phyloP scores from a whole-genome alignment of 805 yeast genomes.

The Saccharomycopsis malanga region DNA sequence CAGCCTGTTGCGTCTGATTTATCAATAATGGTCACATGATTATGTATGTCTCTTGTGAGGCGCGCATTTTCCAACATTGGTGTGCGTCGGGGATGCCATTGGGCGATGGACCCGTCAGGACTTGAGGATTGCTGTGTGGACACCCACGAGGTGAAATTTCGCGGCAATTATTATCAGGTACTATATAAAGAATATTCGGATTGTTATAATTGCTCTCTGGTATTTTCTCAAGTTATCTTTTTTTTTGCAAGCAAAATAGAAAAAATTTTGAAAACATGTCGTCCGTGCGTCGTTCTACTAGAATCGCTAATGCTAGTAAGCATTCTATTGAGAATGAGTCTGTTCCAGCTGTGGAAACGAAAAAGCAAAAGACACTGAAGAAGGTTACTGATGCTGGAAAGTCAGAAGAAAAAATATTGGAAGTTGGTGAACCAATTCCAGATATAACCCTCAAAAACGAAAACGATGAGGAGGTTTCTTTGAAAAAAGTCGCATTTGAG shows the following conservation, averaged over 20 bases:
- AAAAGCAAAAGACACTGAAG: slow-evolving; percentile 1
- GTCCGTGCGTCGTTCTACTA: slow-evolving; percentile 17
- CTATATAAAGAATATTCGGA: too few relatives aligned
- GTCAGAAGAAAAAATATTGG: slow-evolving; percentile 22
- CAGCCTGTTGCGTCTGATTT: too few relatives aligned
- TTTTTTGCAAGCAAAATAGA: neutral
- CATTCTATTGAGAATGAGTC: neutral
- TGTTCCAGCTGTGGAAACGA: neutral
- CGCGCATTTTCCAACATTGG: neutral
- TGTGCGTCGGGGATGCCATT: too few relatives aligned
- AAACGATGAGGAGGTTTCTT: slow-evolving; percentile 53
- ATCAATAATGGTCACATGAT: too few relatives aligned
- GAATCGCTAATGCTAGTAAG: slow-evolving; percentile 9
- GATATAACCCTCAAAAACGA: slow-evolving; percentile 59
- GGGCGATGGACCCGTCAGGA: too few relatives aligned
- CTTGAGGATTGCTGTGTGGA: too few relatives aligned
- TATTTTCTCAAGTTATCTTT: too few relatives aligned
- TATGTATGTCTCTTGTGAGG: too few relatives aligned
- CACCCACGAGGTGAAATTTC: too few relatives aligned
- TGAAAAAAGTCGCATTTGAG: slow-evolving; percentile 35
- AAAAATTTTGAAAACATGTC: neutral
- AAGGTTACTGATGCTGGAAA: neutral
- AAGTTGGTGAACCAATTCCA: slow-evolving; percentile 62
- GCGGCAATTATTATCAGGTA: too few relatives aligned
- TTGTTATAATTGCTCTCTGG: too few relatives aligned